Percentiles rank a stretch among this genome's conserved stretches.
These are phyloP conservation scores for Talaromyces sp. DNA, from an alignment of 2,329 filamentous ascomycete species.

Conservation along the genomic window DNA sequence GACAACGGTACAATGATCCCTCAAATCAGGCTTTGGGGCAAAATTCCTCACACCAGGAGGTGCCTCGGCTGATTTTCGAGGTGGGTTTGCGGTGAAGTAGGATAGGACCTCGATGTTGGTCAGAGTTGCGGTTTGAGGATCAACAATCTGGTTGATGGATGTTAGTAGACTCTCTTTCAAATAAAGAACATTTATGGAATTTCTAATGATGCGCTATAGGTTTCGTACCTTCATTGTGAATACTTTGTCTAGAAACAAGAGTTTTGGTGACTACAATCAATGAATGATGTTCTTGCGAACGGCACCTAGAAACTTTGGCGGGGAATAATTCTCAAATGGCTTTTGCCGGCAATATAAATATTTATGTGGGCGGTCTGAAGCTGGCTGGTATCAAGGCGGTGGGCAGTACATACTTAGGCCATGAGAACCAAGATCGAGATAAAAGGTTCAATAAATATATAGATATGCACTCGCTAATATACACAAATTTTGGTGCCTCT, in stretches of 20 bases:
- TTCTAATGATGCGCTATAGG: too few relatives aligned
- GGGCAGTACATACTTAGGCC: not conserved
- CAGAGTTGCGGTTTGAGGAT: conserved; percentile 26
- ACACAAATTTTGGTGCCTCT: not conserved
- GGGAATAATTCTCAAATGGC: conserved; percentile 1
- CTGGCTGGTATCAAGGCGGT: conserved; percentile 5
- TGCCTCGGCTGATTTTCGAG: conserved; percentile 41
- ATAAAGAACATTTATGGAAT: too few relatives aligned
- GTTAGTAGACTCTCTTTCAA: conserved; percentile 4
- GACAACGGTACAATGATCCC: conserved; percentile 48
- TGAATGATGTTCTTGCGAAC: not conserved
- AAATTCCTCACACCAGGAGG: conserved; percentile 40
- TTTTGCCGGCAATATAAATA: conserved; percentile 17
- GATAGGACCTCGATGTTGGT: conserved; percentile 46
- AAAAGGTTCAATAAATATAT: not conserved
- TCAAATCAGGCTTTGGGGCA: conserved; percentile 43
- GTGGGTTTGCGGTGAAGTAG: conserved; percentile 40
- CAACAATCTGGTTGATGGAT: conserved; percentile 18
- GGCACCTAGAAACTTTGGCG: conserved; percentile 7
- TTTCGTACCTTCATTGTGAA: conserved; percentile 8
- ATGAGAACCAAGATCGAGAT: not conserved
- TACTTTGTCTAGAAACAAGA: not conserved
- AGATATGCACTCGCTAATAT: conserved; percentile 3
- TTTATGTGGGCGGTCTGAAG: conserved; percentile 2
- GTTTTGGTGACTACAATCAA: not conserved